Conservation (phyloP, 148 eudicot genomes). For the Rhododendron ovatum region DNA sequence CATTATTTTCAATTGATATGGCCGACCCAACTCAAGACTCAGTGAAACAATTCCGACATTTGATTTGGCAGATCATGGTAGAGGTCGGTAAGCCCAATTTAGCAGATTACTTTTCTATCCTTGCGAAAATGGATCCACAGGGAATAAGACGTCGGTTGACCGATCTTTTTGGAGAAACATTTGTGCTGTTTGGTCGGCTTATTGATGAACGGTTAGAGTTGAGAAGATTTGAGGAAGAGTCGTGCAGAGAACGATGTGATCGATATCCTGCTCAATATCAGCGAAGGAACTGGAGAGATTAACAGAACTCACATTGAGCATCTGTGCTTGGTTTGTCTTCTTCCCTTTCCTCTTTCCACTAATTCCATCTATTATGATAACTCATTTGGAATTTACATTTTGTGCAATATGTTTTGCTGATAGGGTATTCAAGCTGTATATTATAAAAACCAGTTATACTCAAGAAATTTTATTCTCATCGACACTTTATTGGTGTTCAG, state of each 20-base stretch:
- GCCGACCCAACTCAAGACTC: slow-evolving; percentile 1
- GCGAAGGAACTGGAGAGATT: slow-evolving; percentile 6
- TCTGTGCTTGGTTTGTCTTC: slow-evolving; percentile 5
- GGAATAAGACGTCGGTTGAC: neutral
- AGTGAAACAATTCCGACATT: neutral
- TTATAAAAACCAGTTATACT: neutral
- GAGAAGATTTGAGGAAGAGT: neutral
- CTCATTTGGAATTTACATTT: too few species aligned
- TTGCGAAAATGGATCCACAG: neutral
- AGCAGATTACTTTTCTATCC: slow-evolving; percentile 12
- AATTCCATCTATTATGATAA: too few species aligned
- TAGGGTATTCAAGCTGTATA: too few species aligned
- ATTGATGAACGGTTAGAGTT: slow-evolving; percentile 9
- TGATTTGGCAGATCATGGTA: neutral
- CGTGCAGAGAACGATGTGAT: neutral
- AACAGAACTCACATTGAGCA: slow-evolving; percentile 14
- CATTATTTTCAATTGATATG: slow-evolving; percentile 3
- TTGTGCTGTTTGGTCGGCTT: neutral
- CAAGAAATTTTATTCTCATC: neutral
- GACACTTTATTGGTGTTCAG: neutral
- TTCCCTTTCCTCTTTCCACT: neutral
- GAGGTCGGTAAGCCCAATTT: slow-evolving; percentile 13
- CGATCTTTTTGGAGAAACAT: neutral
- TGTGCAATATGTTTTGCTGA: too few species aligned
- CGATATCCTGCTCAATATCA: neutral